These are phyloP conservation scores for Dittrichia graveolens DNA, from an alignment of 129 eudicot genomes.

Conservation along the genomic window DNA sequence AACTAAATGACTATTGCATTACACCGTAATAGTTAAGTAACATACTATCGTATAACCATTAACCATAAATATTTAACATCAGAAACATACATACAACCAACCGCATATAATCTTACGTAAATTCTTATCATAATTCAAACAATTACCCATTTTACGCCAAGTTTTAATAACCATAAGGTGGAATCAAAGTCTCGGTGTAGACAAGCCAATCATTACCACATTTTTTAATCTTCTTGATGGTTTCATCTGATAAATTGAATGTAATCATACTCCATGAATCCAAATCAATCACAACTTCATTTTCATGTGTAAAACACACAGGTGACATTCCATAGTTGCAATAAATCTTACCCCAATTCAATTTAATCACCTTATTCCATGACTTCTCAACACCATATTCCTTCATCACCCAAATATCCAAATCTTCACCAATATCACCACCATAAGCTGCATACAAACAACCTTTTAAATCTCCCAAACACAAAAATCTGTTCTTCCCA, in stretches of 20 bases:
- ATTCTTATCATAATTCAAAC: too few relatives aligned
- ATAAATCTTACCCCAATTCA: background rate
- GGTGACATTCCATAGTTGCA: background rate
- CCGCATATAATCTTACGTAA: too few relatives aligned
- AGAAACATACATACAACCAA: too few relatives aligned
- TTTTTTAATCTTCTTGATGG: constrained; percentile 8
- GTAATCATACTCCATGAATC: constrained; percentile 5
- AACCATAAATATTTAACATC: too few relatives aligned
- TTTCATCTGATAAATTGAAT: constrained; percentile 12
- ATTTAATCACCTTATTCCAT: constrained; percentile 25
- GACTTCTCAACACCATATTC: constrained; percentile 28
- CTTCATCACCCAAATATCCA: constrained; percentile 36
- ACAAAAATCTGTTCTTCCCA: background rate
- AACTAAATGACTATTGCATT: too few relatives aligned
- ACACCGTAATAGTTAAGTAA: too few relatives aligned
- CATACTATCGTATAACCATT: too few relatives aligned
- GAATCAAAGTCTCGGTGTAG: constrained; percentile 23
- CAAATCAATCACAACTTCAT: constrained; percentile 9
- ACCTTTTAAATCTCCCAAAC: constrained; percentile 27
- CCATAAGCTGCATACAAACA: constrained; percentile 27
- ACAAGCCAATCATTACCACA: constrained; percentile 18
- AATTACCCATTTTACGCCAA: too few relatives aligned
- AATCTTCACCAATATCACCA: background rate
- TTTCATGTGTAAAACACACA: constrained; percentile 24
- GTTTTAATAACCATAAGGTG: constrained; percentile 5